phyloP scores from a whole-genome alignment of 2,329 filamentous ascomycete genomes.

The Balansia obtecta region DNA sequence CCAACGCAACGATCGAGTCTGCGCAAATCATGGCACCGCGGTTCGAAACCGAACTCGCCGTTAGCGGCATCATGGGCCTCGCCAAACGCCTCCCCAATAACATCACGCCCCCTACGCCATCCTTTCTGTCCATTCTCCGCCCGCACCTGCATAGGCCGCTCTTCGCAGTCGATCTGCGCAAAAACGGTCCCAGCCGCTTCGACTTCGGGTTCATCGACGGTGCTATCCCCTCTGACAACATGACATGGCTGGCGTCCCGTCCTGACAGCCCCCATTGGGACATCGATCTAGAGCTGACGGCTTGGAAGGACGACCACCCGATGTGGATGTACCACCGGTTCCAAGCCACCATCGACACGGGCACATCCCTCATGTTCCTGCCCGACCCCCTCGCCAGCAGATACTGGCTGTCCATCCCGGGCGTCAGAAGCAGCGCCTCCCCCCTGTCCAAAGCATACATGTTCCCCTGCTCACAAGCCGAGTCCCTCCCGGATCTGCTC shows the following conservation, averaged over 20 bases:
- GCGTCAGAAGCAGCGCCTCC: constrained; percentile 28
- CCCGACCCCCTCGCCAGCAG: constrained; percentile 39
- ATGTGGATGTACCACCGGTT: constrained; percentile 35
- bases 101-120: constrained; percentile 28
- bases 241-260: constrained; percentile 29
- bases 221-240: constrained; percentile 23
- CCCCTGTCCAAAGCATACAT: constrained; percentile 41
- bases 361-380: constrained; percentile 53
- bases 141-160: constrained; percentile 27
- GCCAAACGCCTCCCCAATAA: constrained; percentile 33
- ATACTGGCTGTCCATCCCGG: constrained; percentile 47
- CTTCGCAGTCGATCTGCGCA: constrained; percentile 38
- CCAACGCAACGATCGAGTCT: constrained; percentile 36
- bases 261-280: constrained; percentile 26
- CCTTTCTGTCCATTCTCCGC: constrained; percentile 32
- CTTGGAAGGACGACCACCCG: constrained; percentile 31
- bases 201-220: constrained; percentile 38
- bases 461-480: constrained; percentile 41
- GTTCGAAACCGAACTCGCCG: constrained; percentile 27
- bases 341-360: constrained; percentile 53
- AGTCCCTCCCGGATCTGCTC: constrained; percentile 43
- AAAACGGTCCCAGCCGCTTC: constrained; percentile 34
- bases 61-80: constrained; percentile 41
- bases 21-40: constrained; percentile 29
- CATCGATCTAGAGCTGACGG: constrained; percentile 35